Evolutionary conservation across 108 stramenopile species (phyloP).

Genomic region (Nitzschia sp.): DNA sequence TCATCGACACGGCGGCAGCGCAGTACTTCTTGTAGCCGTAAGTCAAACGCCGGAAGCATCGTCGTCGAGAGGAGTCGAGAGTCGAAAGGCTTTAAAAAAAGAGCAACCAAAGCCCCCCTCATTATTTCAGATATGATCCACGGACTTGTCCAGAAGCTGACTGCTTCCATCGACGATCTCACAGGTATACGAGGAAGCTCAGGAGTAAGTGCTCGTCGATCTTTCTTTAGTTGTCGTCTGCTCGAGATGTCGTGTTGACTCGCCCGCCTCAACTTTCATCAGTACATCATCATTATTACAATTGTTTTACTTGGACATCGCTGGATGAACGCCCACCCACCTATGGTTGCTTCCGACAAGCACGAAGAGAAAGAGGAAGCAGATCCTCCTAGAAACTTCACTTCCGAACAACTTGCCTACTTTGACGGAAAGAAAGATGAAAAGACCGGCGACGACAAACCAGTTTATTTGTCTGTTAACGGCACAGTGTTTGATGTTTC

Average conservation of each 20-base stretch:
- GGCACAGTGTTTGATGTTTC: constrained; percentile 95
- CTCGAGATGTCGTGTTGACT: too few relatives aligned
- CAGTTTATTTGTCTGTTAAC: constrained; percentile 87
- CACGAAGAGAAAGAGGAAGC: constrained; percentile 36
- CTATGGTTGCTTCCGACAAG: background rate
- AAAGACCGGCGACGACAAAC: constrained; percentile 70
- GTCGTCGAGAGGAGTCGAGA: too few relatives aligned
- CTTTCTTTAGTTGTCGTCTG: background rate
- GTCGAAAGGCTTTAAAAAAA: too few relatives aligned
- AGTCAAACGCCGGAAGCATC: too few relatives aligned
- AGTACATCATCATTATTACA: constrained; percentile 43
- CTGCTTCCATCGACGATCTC: constrained; percentile 28
- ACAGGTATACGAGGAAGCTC: constrained; percentile 40
- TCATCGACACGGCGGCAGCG: too few relatives aligned
- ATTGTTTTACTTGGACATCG: constrained; percentile 35
- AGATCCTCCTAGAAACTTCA: constrained; percentile 87
- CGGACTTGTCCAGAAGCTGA: constrained; percentile 12
- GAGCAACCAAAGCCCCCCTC: too few relatives aligned
- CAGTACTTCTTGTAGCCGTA: too few relatives aligned
- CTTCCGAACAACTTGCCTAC: constrained; percentile 58
- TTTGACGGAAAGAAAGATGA: constrained; percentile 82
- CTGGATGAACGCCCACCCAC: constrained; percentile 24
- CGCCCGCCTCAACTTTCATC: too few relatives aligned
- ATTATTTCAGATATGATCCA: constrained; percentile 7
- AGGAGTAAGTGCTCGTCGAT: constrained; percentile 40